A percentile compares a stretch with the other conserved stretches of the same genome.
These are phyloP conservation scores for Bathelium albidoporum DNA, from an alignment of 495 filamentous ascomycete genomes.

Conservation along the genomic window DNA sequence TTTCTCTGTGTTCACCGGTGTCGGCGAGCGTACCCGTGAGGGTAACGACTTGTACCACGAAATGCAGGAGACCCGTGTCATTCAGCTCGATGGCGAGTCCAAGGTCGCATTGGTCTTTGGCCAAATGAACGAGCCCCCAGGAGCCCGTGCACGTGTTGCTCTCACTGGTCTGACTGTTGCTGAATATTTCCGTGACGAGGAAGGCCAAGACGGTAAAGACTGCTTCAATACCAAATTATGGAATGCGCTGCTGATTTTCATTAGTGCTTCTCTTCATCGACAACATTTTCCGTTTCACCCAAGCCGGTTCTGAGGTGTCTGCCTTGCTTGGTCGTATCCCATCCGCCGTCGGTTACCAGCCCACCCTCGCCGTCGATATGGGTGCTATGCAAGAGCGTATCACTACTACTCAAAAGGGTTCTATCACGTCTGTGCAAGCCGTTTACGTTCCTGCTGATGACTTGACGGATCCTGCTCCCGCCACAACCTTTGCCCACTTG, in stretches of 20 bases:
- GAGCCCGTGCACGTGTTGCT: conserved; percentile 99
- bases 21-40: conserved; percentile 99
- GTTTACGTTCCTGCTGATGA: conserved; percentile 99
- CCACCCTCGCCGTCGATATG: conserved; percentile 99
- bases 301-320: conserved; percentile 99
- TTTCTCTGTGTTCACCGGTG: conserved; percentile 99
- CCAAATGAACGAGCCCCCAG: conserved; percentile 99
- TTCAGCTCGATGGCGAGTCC: conserved; percentile 96
- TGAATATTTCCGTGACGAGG: conserved; percentile 95
- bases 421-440: conserved; percentile 99
- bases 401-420: conserved; percentile 98
- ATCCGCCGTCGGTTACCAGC: conserved; percentile 99
- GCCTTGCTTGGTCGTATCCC: conserved; percentile 98
- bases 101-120: conserved; percentile 99
- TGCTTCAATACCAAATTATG: not conserved
- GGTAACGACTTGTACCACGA: conserved; percentile 99
- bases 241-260: conserved; percentile 18
- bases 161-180: conserved; percentile 87
- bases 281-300: conserved; percentile 99
- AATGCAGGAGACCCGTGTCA: conserved; percentile 99
- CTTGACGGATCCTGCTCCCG: conserved; percentile 98
- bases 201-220: conserved; percentile 74
- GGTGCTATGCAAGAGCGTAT: conserved; percentile 99
- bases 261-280: conserved; percentile 95
- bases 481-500: conserved; percentile 99